Base-by-base conservation (phyloP, 2,329 filamentous ascomycete genomes). In the Beauveria pseudobassiana region DNA sequence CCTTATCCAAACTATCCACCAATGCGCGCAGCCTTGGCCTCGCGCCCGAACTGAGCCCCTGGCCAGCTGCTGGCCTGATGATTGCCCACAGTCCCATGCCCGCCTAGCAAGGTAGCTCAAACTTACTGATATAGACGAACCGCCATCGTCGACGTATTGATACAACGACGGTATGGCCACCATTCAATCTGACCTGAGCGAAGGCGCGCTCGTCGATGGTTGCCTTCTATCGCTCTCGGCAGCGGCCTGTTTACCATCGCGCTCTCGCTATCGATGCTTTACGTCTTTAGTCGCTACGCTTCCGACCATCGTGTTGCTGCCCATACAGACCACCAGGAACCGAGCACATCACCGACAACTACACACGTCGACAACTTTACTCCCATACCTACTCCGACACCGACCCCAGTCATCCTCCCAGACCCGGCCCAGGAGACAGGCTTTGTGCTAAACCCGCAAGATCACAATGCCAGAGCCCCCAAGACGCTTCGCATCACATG, bases 391-490 rank as follows among this genome's bases (percentile, higher is more conserved):
- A 61, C 59, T 9, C 42, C 59, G 12, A 61, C 59, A 4, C 48
- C 49, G 10, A 53, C 40, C 12, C n/a, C 43, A 38, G 43, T 34
- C 9, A 30, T 38, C 20, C 38, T 54, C 4, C 59, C 50, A 22
- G 59, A 61, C 22, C 42, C 59, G 16, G 51, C 43, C 5, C n/a
- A 61, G 30, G 59, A 61, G n/a, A 54, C 50, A 1, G 42, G 50
- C 59, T 64, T 65, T 7, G 38, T 65, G 7, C 63, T 80, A 16
- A 76, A 77, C 64, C 78, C 79, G 1, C 68, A 78, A 45, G 67
- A 76, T 20, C 77, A 82, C 67, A 63, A 73, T 5, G 68, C 69
- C 48, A 74, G 79, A 16, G 55, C 65, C 2, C 62, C 75, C 1
- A 66, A 69, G 72, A n/a, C 67, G 68, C 40, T 67, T 74, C 30